A percentile compares a stretch with the other conserved stretches of the same genome.
Conservation (phyloP, 805 yeast species). For the Candida germanica region DNA sequence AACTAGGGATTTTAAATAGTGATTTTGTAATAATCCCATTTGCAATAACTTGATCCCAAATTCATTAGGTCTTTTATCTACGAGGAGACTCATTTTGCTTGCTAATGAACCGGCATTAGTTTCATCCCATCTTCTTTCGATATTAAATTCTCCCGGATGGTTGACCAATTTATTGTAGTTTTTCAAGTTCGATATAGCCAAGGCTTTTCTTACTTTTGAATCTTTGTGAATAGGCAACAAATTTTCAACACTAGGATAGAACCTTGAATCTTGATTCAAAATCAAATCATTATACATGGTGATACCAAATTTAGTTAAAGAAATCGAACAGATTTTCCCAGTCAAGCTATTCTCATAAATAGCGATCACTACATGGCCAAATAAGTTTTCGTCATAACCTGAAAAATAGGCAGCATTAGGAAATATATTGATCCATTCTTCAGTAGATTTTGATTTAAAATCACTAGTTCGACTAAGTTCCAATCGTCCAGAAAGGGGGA, state of each 20-base stretch:
- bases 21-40: slow-evolving; percentile 55
- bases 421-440: slow-evolving; percentile 39
- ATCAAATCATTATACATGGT: slow-evolving; percentile 58
- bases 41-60: slow-evolving; percentile 57
- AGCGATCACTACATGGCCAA: slow-evolving; percentile 46
- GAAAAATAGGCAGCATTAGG: slow-evolving; percentile 51
- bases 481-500: slow-evolving; percentile 26
- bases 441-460: slow-evolving; percentile 11
- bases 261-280: slow-evolving; percentile 58
- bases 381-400: slow-evolving; percentile 52
- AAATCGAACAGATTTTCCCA: slow-evolving; percentile 47
- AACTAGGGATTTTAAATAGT: slow-evolving; percentile 48
- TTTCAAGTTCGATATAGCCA: slow-evolving; percentile 72
- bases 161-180: slow-evolving; percentile 58
- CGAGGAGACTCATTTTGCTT: slow-evolving; percentile 54
- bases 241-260: slow-evolving; percentile 76
- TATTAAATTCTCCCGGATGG: slow-evolving; percentile 30
- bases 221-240: slow-evolving; percentile 45
- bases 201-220: slow-evolving; percentile 65
- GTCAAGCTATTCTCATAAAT: slow-evolving; percentile 49
- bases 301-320: slow-evolving; percentile 66
- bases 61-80: slow-evolving; percentile 49
- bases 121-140: slow-evolving; percentile 61
- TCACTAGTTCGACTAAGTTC: slow-evolving; percentile 13
- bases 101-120: slow-evolving; percentile 82